These are phyloP conservation scores for Diaporthe ilicicola DNA, from an alignment of 2,329 filamentous ascomycete species.

Conservation along the genomic window DNA sequence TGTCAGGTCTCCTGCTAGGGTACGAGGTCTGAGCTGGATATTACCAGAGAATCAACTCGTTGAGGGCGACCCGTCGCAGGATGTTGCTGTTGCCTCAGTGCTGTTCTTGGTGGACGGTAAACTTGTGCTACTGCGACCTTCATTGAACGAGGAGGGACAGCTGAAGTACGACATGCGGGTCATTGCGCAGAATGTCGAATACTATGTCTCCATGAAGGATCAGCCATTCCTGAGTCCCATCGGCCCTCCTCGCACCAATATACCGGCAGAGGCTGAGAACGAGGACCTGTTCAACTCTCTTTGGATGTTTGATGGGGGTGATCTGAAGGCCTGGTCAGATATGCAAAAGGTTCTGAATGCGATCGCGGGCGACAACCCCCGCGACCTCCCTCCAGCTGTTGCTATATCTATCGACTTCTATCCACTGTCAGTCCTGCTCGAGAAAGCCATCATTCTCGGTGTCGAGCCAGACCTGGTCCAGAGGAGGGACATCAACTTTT, in stretches of 20 bases:
- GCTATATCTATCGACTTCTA: constrained; percentile 93
- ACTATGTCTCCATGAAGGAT: constrained; percentile 91
- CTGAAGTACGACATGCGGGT: constrained; percentile 99
- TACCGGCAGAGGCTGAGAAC: constrained; percentile 46
- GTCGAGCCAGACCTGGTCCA: constrained; percentile 95
- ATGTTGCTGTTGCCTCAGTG: constrained; percentile 92
- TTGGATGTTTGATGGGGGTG: constrained; percentile 91
- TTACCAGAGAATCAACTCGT: constrained; percentile 88
- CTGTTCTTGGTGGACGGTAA: constrained; percentile 98
- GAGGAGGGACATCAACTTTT: constrained; percentile 88
- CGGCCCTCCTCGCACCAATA: constrained; percentile 34
- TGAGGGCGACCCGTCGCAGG: constrained; percentile 93
- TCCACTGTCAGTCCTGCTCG: constrained; percentile 85
- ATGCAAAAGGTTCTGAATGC: constrained; percentile 83
- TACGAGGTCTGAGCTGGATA: constrained; percentile 95
- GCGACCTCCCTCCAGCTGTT: constrained; percentile 78
- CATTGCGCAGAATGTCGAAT: constrained; percentile 95
- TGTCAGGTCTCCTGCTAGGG: constrained; percentile 89
- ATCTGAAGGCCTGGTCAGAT: constrained; percentile 89
- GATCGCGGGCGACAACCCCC: constrained; percentile 69
- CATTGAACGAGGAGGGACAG: constrained; percentile 80
- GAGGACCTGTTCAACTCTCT: constrained; percentile 80
- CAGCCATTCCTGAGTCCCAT: constrained; percentile 62
- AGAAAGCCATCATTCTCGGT: constrained; percentile 88
- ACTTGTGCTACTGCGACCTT: constrained; percentile 89